Evolutionary conservation across 2,329 filamentous ascomycete species (phyloP).

Genomic region (Phoma sp.): DNA sequence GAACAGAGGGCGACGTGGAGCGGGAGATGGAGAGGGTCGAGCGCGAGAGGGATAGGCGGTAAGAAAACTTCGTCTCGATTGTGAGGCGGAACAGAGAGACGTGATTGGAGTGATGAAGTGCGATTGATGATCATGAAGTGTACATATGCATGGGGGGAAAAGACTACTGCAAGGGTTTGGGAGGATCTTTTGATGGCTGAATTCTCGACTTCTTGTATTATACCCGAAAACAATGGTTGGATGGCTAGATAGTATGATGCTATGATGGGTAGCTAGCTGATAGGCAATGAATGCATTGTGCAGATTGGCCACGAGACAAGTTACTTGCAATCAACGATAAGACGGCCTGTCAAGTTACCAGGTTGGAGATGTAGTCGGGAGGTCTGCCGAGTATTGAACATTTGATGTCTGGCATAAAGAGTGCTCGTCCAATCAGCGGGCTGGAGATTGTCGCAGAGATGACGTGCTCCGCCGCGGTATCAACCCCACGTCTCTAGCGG

Average conservation of each 20-base stretch:
- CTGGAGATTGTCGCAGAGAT: background rate
- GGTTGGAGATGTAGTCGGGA: background rate
- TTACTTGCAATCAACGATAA: no score
- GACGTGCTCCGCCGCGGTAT: constrained; percentile 42
- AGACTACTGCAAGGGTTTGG: background rate
- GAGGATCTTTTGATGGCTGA: background rate
- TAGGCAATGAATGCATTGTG: background rate
- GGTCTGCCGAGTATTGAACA: no score
- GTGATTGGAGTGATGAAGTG: background rate
- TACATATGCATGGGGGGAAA: background rate
- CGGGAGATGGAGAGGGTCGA: constrained; percentile 43
- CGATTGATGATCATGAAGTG: background rate
- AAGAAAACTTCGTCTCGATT: background rate
- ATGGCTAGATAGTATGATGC: background rate
- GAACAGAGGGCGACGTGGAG: constrained; percentile 43
- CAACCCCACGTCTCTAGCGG: constrained; percentile 34
- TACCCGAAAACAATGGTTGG: constrained; percentile 13
- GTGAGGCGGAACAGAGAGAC: background rate
- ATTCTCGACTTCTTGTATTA: constrained; percentile 15
- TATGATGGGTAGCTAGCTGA: background rate
- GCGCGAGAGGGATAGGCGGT: constrained; percentile 39
- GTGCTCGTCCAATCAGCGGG: constrained; percentile 9
- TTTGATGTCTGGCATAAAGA: background rate
- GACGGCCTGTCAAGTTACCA: no score
- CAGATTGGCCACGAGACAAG: no score